These are phyloP conservation scores for Auricularia heimuer DNA, from an alignment of 768 basidiomycete species.

Conservation along the genomic window DNA sequence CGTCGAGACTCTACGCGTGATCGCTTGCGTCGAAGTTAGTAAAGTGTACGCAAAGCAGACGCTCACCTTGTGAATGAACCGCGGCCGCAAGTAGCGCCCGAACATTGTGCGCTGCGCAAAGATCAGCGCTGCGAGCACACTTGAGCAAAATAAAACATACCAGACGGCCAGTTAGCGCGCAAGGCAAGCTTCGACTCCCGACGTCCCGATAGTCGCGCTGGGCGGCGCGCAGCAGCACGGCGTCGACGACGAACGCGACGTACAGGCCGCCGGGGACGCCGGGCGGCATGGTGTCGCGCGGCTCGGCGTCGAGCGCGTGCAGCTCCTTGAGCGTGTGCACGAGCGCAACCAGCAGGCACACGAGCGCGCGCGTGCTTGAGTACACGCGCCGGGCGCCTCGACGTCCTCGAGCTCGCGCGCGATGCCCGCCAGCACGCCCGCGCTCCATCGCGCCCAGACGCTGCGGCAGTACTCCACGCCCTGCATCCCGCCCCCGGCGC, in stretches of 20 bases:
- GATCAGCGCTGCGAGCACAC: no score
- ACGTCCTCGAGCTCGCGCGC: slow-evolving; percentile 83
- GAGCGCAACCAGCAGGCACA: slow-evolving; percentile 70
- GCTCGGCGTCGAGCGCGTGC: slow-evolving; percentile 45
- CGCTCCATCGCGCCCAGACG: slow-evolving; percentile 76
- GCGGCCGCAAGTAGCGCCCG: no score
- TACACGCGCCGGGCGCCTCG: slow-evolving; percentile 68
- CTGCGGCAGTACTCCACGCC: slow-evolving; percentile 75
- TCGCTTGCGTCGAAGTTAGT: no score
- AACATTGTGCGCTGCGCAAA: no score
- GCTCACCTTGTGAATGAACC: no score
- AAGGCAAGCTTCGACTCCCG: no score
- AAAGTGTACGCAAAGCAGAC: no score
- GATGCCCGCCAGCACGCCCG: slow-evolving; percentile 76
- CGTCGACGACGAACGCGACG: slow-evolving; percentile 79
- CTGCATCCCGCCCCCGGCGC: slow-evolving; percentile 57
- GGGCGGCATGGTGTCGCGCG: slow-evolving; percentile 70
- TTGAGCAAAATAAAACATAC: no score
- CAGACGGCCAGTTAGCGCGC: no score
- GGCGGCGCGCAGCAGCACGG: slow-evolving; percentile 44
- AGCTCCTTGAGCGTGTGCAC: slow-evolving; percentile 74
- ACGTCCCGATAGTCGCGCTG: no score
- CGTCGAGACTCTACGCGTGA: no score
- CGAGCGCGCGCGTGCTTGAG: slow-evolving; percentile 82
- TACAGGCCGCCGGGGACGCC: slow-evolving; percentile 41